phyloP scores from a whole-genome alignment of 352 stramenopile species.

The Halophytophthora batemanensis region DNA sequence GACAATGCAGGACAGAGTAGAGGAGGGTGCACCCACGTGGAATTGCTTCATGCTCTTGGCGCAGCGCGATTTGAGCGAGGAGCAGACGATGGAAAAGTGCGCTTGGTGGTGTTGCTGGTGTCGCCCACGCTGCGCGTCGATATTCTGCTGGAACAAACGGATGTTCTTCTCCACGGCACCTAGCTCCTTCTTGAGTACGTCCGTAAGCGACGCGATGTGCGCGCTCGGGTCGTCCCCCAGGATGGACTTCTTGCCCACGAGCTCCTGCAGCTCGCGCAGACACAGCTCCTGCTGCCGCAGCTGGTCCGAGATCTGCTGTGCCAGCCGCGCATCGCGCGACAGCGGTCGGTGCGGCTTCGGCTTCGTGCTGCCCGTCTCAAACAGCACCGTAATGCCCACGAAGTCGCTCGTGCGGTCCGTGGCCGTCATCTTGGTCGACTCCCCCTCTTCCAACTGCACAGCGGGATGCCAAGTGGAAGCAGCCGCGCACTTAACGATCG shows the following conservation, averaged over 20 bases:
- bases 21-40: constrained; percentile 39
- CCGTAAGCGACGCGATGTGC: constrained; percentile 74
- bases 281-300: constrained; percentile 79
- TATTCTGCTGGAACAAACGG: constrained; percentile 55
- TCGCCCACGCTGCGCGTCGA: constrained; percentile 45
- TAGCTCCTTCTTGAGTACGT: constrained; percentile 79
- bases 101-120: constrained; percentile 71
- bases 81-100: constrained; percentile 78
- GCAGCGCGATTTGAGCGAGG: constrained; percentile 76
- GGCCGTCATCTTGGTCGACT: constrained; percentile 1
- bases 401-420: constrained; percentile 85
- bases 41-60: constrained; percentile 81
- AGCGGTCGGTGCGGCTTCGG: constrained; percentile 58
- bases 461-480: no score
- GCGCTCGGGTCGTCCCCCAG: constrained; percentile 71
- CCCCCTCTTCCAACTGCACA: background rate
- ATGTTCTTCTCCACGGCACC: constrained; percentile 62
- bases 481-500: no score
- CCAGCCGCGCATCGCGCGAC: constrained; percentile 62
- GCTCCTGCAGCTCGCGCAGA: constrained; percentile 66
- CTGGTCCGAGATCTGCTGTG: constrained; percentile 81
- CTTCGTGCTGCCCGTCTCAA: constrained; percentile 54
- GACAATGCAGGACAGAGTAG: background rate
- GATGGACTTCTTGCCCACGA: constrained; percentile 74
- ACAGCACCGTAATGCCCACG: constrained; percentile 81